Evolutionary conservation across 2,329 filamentous ascomycete genomes (phyloP).

Genomic region (Didymella sp.): DNA sequence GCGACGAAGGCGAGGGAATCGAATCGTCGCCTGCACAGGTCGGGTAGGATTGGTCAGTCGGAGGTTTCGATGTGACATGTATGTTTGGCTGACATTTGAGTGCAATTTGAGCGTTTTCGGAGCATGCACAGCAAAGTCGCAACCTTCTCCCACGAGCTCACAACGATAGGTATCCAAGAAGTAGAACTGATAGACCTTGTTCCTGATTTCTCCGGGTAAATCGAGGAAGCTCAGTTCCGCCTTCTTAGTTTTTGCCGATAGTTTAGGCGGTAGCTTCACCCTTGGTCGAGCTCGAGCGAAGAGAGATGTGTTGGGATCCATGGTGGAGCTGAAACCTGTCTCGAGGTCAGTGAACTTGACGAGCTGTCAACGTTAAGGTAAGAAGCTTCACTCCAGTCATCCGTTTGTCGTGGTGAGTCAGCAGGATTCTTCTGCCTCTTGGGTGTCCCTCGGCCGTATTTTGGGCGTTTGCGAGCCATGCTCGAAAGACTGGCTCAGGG

Average conservation of each 20-base stretch:
- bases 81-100: not conserved
- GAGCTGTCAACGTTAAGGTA: not conserved
- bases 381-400: slow-evolving; percentile 5
- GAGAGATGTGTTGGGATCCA: slow-evolving; percentile 21
- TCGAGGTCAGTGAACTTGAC: not conserved
- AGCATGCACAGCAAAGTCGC: not conserved
- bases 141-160: slow-evolving; percentile 29
- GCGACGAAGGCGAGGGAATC: slow-evolving; percentile 28
- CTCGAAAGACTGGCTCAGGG: not conserved
- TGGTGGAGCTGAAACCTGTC: slow-evolving; percentile 15
- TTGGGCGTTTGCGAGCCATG: not conserved
- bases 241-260: slow-evolving; percentile 18
- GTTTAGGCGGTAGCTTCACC: not conserved
- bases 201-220: slow-evolving; percentile 60
- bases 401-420: not conserved
- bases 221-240: slow-evolving; percentile 37
- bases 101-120: slow-evolving; percentile 24
- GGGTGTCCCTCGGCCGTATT: not conserved
- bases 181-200: slow-evolving; percentile 55
- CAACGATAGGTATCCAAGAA: slow-evolving; percentile 37
- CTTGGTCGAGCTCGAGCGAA: slow-evolving; percentile 22
- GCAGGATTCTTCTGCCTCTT: not conserved
- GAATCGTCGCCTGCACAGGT: slow-evolving; percentile 9
- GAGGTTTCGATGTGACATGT: not conserved
- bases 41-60: not conserved